Conservation (phyloP, 1,284 basidiomycete genomes). For the Puccinia hordei region DNA sequence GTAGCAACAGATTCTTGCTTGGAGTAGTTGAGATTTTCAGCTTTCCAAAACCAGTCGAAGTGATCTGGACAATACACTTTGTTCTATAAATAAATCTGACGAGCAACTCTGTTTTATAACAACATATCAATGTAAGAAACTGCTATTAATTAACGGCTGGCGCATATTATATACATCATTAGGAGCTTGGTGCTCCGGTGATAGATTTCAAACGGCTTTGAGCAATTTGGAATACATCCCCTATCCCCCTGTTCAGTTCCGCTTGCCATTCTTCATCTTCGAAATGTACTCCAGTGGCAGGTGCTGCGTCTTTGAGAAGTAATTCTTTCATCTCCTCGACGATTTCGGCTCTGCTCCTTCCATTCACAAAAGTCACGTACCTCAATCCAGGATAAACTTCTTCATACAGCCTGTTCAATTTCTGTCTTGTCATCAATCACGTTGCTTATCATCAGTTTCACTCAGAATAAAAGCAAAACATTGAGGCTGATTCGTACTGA, state of each 20-base stretch:
- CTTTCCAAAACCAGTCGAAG: too few relatives aligned
- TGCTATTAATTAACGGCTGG: too few relatives aligned
- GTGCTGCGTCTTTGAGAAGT: background rate
- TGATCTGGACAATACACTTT: background rate
- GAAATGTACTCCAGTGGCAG: background rate
- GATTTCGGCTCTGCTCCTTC: constrained; percentile 71
- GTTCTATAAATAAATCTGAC: background rate
- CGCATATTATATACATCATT: background rate
- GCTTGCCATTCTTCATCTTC: constrained; percentile 25
- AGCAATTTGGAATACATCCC: constrained; percentile 41
- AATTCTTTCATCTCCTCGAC: constrained; percentile 74
- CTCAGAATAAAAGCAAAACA: background rate
- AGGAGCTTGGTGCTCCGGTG: background rate
- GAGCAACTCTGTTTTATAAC: too few relatives aligned
- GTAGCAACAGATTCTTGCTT: too few relatives aligned
- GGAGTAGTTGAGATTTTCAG: too few relatives aligned
- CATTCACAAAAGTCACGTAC: constrained; percentile 89
- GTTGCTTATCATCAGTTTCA: background rate
- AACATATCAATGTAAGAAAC: background rate
- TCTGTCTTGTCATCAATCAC: background rate
- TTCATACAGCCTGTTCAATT: constrained; percentile 75
- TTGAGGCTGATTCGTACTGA: constrained; percentile 34
- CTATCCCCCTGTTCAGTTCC: constrained; percentile 25
- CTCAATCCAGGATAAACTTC: constrained; percentile 71
- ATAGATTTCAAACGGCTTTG: constrained; percentile 24